Base-by-base conservation (phyloP, 176 grass and related monocot species). In the Zea luxurians region DNA sequence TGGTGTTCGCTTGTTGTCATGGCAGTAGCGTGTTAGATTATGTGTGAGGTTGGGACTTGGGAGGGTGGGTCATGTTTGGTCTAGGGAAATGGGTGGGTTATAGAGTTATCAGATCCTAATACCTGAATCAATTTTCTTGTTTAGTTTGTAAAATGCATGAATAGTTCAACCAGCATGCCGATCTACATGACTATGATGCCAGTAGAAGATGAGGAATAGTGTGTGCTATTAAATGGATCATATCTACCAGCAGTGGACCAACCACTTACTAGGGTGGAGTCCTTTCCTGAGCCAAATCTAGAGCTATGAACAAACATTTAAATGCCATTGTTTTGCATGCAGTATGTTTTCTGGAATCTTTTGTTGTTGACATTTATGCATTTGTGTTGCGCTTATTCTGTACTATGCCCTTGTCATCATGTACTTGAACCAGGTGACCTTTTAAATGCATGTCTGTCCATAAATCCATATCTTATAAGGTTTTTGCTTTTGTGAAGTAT, bases 361-460 rank as follows among this genome's bases (percentile, higher is more conserved):
- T 45, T 64, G 37, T n/a, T 64, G 16, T 70, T 16, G 10, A 37
- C 71, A 73, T 53, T 6, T 54, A 27, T 61, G 42, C 74, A 45
- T 64, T 15, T 86, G 41, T 54, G 69, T 13, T 63, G 43, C 8
- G 53, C 10, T 69, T 46, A 70, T 70, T 67, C 42, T 70, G 37
- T 41, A 49, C n/a, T 55, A 18, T 62, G 73, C 17, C 12, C 20
- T 37, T 62, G n/a, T 8, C 48, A 21, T 18, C 42, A 73, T 73
- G 58, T 64, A 43, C 4, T 10, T 57, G 64, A 67, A 46, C 36
- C 18, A 37, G 45, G 15, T 54, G 13, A 70, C 18, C 53, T 37
- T 37, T 78, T 8, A 57, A 71, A 35, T 34, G 0, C n/a, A 72
- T 65, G 43, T 7, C 40, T 45, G 10, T 37, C 37, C n/a, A 47